phyloP scores from a whole-genome alignment of 2,329 filamentous ascomycete species.

The Fusarium fracticaudum region DNA sequence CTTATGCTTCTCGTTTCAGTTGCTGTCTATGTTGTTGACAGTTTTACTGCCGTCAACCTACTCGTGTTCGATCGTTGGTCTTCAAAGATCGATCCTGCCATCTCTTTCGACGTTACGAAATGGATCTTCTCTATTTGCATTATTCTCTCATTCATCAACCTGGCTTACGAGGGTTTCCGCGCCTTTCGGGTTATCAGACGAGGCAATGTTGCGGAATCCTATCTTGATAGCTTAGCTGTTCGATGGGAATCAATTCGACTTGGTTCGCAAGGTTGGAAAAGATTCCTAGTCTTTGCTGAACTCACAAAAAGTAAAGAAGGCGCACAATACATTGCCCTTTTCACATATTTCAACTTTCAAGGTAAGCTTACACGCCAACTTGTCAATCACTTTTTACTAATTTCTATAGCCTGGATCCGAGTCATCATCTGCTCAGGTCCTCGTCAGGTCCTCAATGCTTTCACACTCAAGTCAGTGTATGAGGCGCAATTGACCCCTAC shows the following conservation, averaged over 20 bases:
- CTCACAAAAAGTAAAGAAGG: slow-evolving; percentile 93
- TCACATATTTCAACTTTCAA: slow-evolving; percentile 84
- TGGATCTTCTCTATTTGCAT: slow-evolving; percentile 97
- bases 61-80: slow-evolving; percentile 91
- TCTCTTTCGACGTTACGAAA: slow-evolving; percentile 82
- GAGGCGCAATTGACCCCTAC: slow-evolving; percentile 73
- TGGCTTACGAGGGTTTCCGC: slow-evolving; percentile 81
- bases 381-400: slow-evolving; percentile 14
- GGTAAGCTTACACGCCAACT: slow-evolving; percentile 52
- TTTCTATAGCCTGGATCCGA: slow-evolving; percentile 77
- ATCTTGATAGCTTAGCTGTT: slow-evolving; percentile 87
- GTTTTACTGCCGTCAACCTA: slow-evolving; percentile 91
- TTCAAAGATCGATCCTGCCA: slow-evolving; percentile 79
- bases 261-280: slow-evolving; percentile 80
- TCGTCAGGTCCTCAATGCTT: slow-evolving; percentile 87
- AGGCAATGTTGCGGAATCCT: slow-evolving; percentile 89
- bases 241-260: slow-evolving; percentile 84
- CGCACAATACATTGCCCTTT: slow-evolving; percentile 88
- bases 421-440: slow-evolving; percentile 92
- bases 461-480: slow-evolving; percentile 89
- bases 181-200: slow-evolving; percentile 83
- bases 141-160: slow-evolving; percentile 85
- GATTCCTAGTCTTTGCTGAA: slow-evolving; percentile 92
- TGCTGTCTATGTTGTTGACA: slow-evolving; percentile 89
- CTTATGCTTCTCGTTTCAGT: slow-evolving; percentile 80